These are phyloP conservation scores for Mariannaea elegans DNA, from an alignment of 2,329 filamentous ascomycete genomes.

Conservation along the genomic window DNA sequence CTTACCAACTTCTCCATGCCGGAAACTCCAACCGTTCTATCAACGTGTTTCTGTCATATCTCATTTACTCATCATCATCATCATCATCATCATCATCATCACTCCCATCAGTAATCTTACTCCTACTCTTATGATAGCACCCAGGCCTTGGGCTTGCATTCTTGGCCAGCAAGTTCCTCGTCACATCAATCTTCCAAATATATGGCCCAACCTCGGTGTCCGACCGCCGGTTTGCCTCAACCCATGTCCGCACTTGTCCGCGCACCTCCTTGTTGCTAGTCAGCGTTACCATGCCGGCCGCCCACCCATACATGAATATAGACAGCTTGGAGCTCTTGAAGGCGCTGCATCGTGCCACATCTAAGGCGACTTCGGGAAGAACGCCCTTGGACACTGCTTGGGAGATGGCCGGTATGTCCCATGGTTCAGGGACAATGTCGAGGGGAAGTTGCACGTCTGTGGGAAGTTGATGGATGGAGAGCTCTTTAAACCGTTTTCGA, in stretches of 20 bases:
- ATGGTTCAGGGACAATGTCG: conserved; percentile 40
- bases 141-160: conserved; percentile 39
- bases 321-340: conserved; percentile 50
- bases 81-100: not conserved
- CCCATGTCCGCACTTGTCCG: conserved; percentile 47
- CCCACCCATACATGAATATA: conserved; percentile 53
- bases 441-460: conserved; percentile 47
- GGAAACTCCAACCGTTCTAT: no score
- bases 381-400: conserved; percentile 34
- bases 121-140: not conserved
- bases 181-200: conserved; percentile 47
- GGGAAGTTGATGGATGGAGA: conserved; percentile 46
- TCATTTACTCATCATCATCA: not conserved
- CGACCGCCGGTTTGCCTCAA: conserved; percentile 41
- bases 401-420: conserved; percentile 40
- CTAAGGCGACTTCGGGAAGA: conserved; percentile 47
- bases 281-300: conserved; percentile 44
- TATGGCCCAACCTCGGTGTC: conserved; percentile 44
- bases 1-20: no score
- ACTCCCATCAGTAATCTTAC: no score
- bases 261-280: conserved; percentile 53
- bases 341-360: conserved; percentile 42
- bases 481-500: conserved; percentile 42
- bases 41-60: not conserved
- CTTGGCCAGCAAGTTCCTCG: conserved; percentile 48